Conservation (phyloP, 228 moss, liverwort and hornwort species). For the Sphagnum fallax region DNA sequence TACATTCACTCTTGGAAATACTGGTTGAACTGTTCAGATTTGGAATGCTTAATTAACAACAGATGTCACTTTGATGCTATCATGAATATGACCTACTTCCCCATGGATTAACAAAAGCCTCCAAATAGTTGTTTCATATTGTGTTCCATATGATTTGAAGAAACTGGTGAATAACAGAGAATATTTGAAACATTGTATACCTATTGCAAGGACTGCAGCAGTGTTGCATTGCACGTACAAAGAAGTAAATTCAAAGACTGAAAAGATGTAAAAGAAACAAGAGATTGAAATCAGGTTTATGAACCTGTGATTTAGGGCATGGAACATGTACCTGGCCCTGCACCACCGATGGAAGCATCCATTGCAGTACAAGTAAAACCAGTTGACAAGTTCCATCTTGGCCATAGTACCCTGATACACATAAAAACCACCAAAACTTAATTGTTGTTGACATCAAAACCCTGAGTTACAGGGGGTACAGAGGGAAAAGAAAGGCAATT, state of each 20-base stretch:
- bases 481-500: too few species aligned
- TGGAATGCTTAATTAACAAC: background rate
- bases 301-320: background rate
- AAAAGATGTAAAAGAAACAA: background rate
- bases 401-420: too few species aligned
- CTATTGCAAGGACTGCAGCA: background rate
- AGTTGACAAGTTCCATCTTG: too few species aligned
- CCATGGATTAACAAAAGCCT: background rate
- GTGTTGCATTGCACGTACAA: too few species aligned
- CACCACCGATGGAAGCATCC: slow-evolving; percentile 40
- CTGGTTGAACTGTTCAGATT: slow-evolving; percentile 27
- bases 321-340: slow-evolving; percentile 24
- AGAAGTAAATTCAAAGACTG: background rate
- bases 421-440: too few species aligned
- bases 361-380: slow-evolving; percentile 13
- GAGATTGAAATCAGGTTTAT: background rate
- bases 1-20: slow-evolving; percentile 70
- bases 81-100: background rate
- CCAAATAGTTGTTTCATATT: background rate
- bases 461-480: too few species aligned
- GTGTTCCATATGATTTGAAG: background rate
- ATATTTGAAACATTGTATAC: background rate
- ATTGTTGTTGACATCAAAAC: too few species aligned
- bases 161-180: background rate
- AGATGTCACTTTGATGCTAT: background rate